These are phyloP conservation scores for Poronia punctata DNA, from an alignment of 495 filamentous ascomycete species.

Conservation along the genomic window DNA sequence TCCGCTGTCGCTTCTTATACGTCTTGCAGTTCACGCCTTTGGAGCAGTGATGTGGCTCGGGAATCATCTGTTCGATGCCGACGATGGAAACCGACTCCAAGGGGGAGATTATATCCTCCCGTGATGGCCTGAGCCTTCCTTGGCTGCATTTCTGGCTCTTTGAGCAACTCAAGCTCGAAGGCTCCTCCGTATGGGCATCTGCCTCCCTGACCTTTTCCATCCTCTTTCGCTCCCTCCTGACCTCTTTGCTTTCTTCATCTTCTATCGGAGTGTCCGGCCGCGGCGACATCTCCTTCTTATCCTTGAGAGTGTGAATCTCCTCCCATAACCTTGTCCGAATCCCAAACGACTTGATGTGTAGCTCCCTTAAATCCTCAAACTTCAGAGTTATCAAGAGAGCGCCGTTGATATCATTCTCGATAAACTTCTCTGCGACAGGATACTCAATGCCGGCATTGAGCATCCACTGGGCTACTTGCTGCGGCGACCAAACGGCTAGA, in stretches of 20 bases:
- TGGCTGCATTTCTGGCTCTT: conserved; percentile 29
- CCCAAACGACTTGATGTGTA: conserved; percentile 88
- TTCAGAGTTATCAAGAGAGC: conserved; percentile 77
- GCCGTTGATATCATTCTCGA: conserved; percentile 85
- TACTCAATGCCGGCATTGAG: conserved; percentile 61
- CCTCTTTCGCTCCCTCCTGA: conserved; percentile 33
- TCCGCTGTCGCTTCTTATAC: conserved; percentile 63
- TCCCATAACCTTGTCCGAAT: conserved; percentile 81
- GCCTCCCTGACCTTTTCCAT: conserved; percentile 24
- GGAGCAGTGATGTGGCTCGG: conserved; percentile 75
- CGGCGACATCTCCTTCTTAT: conserved; percentile 46
- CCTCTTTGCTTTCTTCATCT: conserved; percentile 40
- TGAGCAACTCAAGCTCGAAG: conserved; percentile 34
- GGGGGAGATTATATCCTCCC: conserved; percentile 62
- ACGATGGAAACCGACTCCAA: conserved; percentile 85
- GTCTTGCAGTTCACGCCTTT: conserved; percentile 88
- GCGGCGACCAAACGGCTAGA: conserved; percentile 58
- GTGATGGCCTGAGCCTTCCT: conserved; percentile 38
- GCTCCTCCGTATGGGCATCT: conserved; percentile 26
- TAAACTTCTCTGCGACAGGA: conserved; percentile 70
- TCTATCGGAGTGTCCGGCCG: conserved; percentile 50
- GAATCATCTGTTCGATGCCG: conserved; percentile 80
- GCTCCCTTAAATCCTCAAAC: conserved; percentile 87
- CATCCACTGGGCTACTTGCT: conserved; percentile 80
- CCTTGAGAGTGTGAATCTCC: conserved; percentile 66